Conservation (phyloP, 2,329 filamentous ascomycete species). For the Phialophora macrospora region DNA sequence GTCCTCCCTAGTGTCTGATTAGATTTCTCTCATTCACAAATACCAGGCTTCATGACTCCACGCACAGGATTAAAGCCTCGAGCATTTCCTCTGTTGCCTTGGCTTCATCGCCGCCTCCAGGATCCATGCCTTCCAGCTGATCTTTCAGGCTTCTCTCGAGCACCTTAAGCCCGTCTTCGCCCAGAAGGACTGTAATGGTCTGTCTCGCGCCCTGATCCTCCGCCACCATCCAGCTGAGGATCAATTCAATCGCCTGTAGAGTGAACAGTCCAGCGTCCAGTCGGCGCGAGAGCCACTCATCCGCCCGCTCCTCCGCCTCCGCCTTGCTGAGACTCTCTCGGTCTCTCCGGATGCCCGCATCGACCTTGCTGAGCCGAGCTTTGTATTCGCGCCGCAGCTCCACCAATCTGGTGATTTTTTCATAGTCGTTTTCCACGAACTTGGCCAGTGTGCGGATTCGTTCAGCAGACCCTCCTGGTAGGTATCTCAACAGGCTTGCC, state of each 20-base stretch:
- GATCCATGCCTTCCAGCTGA: constrained; percentile 65
- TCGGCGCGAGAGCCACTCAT: constrained; percentile 74
- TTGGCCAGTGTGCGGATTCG: constrained; percentile 88
- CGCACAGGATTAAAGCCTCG: constrained; percentile 60
- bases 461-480: constrained; percentile 76
- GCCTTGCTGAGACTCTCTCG: constrained; percentile 60
- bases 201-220: constrained; percentile 78
- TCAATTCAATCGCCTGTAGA: constrained; percentile 80
- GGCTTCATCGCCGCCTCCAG: constrained; percentile 59
- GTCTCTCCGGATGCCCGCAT: constrained; percentile 68
- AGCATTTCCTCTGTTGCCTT: constrained; percentile 68
- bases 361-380: constrained; percentile 64
- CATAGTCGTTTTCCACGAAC: constrained; percentile 93
- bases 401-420: constrained; percentile 76
- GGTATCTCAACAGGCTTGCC: constrained; percentile 74
- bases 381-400: constrained; percentile 73
- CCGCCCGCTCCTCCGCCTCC: constrained; percentile 65
- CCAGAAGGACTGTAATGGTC: constrained; percentile 67
- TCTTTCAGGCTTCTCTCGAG: constrained; percentile 72
- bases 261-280: constrained; percentile 85
- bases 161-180: constrained; percentile 64
- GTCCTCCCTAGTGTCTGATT: constrained; percentile 22
- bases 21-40: constrained; percentile 19
- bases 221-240: constrained; percentile 87
- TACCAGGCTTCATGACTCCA: constrained; percentile 40